These are phyloP conservation scores for Verruconis gallopava DNA, from an alignment of 2,329 filamentous ascomycete species.

Conservation along the genomic window DNA sequence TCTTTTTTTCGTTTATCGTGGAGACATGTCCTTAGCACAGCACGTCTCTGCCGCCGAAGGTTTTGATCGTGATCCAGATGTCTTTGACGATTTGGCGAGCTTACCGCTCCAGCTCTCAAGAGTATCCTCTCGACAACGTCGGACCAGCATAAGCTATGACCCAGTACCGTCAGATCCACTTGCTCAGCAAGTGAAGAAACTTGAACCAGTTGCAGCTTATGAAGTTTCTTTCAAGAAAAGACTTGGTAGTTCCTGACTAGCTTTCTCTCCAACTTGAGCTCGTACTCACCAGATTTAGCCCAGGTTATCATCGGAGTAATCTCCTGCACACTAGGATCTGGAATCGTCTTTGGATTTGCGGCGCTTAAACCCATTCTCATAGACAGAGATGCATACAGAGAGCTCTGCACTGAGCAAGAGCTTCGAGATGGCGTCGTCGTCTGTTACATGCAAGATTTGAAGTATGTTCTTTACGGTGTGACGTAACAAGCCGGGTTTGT, in stretches of 20 bases:
- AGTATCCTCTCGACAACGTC: conserved; percentile 18
- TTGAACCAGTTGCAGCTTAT: background rate
- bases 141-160: conserved; percentile 26
- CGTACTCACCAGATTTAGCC: conserved; percentile 16
- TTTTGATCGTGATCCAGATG: conserved; percentile 29
- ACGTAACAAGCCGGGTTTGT: background rate
- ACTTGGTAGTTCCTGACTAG: conserved; percentile 17
- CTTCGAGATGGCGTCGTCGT: conserved; percentile 21
- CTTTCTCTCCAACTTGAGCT: conserved; percentile 10
- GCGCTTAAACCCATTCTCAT: conserved; percentile 28
- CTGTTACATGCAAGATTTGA: conserved; percentile 26
- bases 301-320: conserved; percentile 24
- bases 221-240: conserved; percentile 15
- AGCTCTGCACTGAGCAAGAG: conserved; percentile 24
- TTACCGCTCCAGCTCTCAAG: conserved; percentile 24
- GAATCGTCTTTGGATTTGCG: conserved; percentile 29
- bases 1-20: too few species aligned
- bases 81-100: conserved; percentile 21
- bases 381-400: conserved; percentile 24
- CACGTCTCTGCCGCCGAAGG: conserved; percentile 39
- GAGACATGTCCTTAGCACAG: conserved; percentile 41
- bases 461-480: background rate
- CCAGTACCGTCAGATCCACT: conserved; percentile 16
- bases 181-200: conserved; percentile 3
- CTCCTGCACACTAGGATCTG: conserved; percentile 26